A percentile compares a stretch with the other conserved stretches of the same genome.
Conservation (phyloP, 345 rosid species). For the Boechera stricta region DNA sequence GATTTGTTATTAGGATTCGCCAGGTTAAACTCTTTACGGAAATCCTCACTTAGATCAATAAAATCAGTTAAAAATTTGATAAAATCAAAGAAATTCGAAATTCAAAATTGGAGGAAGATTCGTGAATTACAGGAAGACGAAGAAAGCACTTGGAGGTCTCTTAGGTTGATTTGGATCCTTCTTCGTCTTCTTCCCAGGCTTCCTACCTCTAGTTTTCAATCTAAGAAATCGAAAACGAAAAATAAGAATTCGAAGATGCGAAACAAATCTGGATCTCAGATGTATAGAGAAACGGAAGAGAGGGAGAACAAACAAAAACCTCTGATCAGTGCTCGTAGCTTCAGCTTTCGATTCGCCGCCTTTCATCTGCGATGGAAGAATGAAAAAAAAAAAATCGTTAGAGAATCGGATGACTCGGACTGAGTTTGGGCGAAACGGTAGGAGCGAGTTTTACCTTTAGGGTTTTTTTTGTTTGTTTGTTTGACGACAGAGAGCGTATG, state of each 20-base stretch:
- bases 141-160: slow-evolving; percentile 87
- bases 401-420: slow-evolving; percentile 39
- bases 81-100: background rate
- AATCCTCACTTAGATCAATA: slow-evolving; percentile 58
- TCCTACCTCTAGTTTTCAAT: slow-evolving; percentile 58
- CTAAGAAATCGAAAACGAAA: slow-evolving; percentile 22
- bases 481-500: slow-evolving; percentile 29
- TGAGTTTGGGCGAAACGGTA: slow-evolving; percentile 34
- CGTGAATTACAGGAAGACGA: slow-evolving; percentile 73
- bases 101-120: background rate
- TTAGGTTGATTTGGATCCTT: slow-evolving; percentile 94
- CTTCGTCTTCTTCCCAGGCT: slow-evolving; percentile 60
- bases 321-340: slow-evolving; percentile 47
- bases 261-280: slow-evolving; percentile 26
- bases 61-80: background rate
- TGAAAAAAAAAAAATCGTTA: slow-evolving; percentile 37
- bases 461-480: slow-evolving; percentile 8
- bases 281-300: background rate
- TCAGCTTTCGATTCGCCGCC: slow-evolving; percentile 65
- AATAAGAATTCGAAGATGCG: background rate
- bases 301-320: slow-evolving; percentile 43
- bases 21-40: slow-evolving; percentile 66
- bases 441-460: slow-evolving; percentile 35
- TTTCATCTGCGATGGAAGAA: slow-evolving; percentile 66
- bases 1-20: slow-evolving; percentile 84